These are phyloP conservation scores for Xylariaceae sp. DNA, from an alignment of 2,329 filamentous ascomycete species.

Conservation along the genomic window DNA sequence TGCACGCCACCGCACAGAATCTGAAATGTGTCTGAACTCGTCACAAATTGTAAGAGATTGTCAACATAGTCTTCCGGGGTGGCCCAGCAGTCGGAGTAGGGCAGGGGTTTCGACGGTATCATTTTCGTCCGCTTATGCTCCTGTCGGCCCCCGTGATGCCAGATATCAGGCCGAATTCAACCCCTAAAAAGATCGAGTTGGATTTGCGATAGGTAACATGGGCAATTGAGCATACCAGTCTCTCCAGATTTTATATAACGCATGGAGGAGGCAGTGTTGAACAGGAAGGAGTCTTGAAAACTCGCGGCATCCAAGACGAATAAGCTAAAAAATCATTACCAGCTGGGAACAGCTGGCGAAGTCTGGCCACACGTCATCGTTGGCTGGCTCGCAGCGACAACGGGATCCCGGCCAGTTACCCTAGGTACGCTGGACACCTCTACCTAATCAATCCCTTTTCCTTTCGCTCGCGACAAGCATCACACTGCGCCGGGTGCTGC, in stretches of 20 bases:
- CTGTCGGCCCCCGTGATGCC: not conserved
- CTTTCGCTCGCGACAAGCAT: not conserved
- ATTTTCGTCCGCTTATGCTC: conserved; percentile 31
- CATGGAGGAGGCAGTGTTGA: too few relatives aligned
- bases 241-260: not conserved
- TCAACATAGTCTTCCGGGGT: conserved; percentile 73
- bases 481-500: not conserved
- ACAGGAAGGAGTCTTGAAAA: not conserved
- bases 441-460: not conserved
- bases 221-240: not conserved
- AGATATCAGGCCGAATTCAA: not conserved
- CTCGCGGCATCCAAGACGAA: not conserved
- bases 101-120: conserved; percentile 55
- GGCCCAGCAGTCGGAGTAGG: conserved; percentile 65
- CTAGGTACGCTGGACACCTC: not conserved
- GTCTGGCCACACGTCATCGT: conserved; percentile 17
- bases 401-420: not conserved
- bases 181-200: not conserved
- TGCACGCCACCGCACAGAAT: conserved; percentile 96
- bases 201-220: not conserved
- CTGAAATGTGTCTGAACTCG: conserved; percentile 70
- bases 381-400: not conserved
- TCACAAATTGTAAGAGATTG: conserved; percentile 70
- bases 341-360: conserved; percentile 11
- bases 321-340: not conserved